phyloP scores from a whole-genome alignment of 306 rosid genomes.

The Styphnolobium japonicum region DNA sequence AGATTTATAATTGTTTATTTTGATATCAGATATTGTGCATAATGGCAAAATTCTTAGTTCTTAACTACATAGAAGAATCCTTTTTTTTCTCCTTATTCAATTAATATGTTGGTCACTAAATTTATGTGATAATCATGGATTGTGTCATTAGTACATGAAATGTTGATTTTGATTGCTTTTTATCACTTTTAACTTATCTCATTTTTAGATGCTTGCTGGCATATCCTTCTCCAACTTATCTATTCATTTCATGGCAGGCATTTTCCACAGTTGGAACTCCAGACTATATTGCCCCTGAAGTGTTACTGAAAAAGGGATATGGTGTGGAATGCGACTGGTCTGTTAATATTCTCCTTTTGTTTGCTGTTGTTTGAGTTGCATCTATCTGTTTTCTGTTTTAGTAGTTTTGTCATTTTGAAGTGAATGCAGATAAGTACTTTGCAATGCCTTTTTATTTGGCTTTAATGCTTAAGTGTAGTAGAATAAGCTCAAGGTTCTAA shows the following conservation, averaged over 20 bases:
- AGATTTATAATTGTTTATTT: neutral
- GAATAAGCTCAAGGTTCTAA: constrained; percentile 1
- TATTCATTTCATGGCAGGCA: constrained; percentile 57
- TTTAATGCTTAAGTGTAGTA: neutral
- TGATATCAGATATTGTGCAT: neutral
- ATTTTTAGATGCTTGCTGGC: neutral
- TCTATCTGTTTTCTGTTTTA: neutral
- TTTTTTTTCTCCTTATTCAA: neutral
- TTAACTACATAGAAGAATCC: neutral
- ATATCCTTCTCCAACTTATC: constrained; percentile 24
- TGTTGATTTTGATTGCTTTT: constrained; percentile 1
- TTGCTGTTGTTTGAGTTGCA: neutral
- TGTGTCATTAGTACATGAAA: neutral
- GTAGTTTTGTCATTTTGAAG: neutral
- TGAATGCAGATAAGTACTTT: constrained; percentile 12
- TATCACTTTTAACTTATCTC: neutral
- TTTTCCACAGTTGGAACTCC: constrained; percentile 95
- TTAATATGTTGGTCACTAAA: neutral
- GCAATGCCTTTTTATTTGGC: neutral
- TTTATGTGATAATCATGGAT: neutral
- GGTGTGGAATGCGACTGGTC: constrained; percentile 92
- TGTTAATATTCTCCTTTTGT: constrained; percentile 28
- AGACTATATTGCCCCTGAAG: constrained; percentile 91
- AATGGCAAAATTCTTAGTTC: constrained; percentile 19
- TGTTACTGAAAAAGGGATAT: constrained; percentile 82